phyloP scores from a whole-genome alignment of 345 rosid genomes.

The Conringia planisiliqua region DNA sequence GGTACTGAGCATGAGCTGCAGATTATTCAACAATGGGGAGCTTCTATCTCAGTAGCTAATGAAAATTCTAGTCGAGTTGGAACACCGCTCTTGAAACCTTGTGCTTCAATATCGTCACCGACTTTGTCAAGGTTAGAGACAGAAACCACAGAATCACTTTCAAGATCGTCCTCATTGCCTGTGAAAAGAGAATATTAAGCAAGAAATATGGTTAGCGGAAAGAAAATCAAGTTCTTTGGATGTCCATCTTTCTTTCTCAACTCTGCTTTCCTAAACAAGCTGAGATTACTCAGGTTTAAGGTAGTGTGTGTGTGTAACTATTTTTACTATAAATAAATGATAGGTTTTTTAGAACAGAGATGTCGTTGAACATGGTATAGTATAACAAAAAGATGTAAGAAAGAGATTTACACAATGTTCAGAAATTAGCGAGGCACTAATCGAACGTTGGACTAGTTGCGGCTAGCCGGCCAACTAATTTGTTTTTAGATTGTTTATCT shows the following conservation, averaged over 20 bases:
- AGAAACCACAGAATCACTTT: constrained; percentile 36
- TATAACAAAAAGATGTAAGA: background rate
- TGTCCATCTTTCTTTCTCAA: constrained; percentile 4
- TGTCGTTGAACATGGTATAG: background rate
- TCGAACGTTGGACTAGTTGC: background rate
- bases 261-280: background rate
- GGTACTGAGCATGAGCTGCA: constrained; percentile 52
- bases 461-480: background rate
- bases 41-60: constrained; percentile 37
- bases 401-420: background rate
- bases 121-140: constrained; percentile 6
- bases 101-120: constrained; percentile 50
- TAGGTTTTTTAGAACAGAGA: background rate
- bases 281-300: background rate
- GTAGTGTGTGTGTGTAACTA: background rate
- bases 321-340: background rate
- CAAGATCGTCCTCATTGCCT: constrained; percentile 63
- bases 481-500: background rate
- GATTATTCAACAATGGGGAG: constrained; percentile 13
- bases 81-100: constrained; percentile 61
- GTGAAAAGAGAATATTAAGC: constrained; percentile 37
- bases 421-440: too few relatives aligned
- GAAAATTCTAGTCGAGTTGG: constrained; percentile 52
- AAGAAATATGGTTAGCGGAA: background rate
- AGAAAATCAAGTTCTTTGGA: background rate